Evolutionary conservation across 2,329 filamentous ascomycete genomes (phyloP), one percentile per base, ranked within the genome.

Genomic region (Ophiostoma australiae): DNA sequence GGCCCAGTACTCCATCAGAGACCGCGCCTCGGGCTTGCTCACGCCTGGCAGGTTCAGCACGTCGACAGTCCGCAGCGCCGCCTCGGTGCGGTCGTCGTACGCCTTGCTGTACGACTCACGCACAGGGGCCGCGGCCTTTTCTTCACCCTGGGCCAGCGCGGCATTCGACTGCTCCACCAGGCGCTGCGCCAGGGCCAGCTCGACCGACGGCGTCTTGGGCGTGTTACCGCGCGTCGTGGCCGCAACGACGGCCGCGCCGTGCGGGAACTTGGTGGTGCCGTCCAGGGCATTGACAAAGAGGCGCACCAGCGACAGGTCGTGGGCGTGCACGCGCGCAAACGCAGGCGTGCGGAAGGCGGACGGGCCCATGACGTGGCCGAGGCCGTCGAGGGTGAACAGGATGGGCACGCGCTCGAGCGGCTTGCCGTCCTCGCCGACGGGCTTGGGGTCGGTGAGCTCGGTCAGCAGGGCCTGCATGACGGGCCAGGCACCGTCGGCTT

Each of bases 1-100:
- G 5, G 92, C 93, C 84, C 94, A 98, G 82, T 97, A 98, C 82
- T 97, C 93, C 88, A 98, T 90, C 75, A 97, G 83, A 0, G 88
- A 85, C 72, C 90, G 87, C 13, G 92, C 89, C 81, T 98, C 94
- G 1, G 85, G 81, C 80, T 90, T 91, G 76, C 83, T 90, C 75
- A 97, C 77, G 10, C 92, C 91, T 61, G 86, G 84, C 27, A 97
- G 78, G 27, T 86, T 84, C 70, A 89, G 74, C 1, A 88, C 81
- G 72, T 81, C 79, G 58, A 85, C 82, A 65, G 82, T 82, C 73
- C 83, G 79, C 69, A 90, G 80, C 1, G 81, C 81, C 31, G 83
- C 83, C 74, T 86, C 85, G 63, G 86, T 84, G 58, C 86, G 83
- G 70, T 82, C 78, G 76, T 90, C 87, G 78, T 88, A 90, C 73